Percentiles rank a stretch among this genome's conserved stretches.
Evolutionary conservation across 352 stramenopile genomes (phyloP).

Genomic region (Globisporangium acanthophoron): DNA sequence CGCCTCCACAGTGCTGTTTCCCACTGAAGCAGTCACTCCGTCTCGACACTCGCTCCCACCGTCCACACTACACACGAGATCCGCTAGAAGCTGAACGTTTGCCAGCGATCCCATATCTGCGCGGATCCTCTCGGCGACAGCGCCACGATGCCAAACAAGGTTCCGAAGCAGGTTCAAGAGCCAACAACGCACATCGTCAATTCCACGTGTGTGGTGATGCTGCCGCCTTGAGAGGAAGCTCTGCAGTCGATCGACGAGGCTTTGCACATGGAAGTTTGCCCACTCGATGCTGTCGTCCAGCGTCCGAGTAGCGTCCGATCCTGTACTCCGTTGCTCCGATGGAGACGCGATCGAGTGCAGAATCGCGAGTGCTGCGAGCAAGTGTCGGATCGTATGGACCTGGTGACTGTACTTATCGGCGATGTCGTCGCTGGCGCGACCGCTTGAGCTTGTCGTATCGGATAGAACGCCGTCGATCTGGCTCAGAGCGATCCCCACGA

Average conservation of each 20-base stretch:
- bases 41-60: neutral
- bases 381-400: constrained; percentile 13
- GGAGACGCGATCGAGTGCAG: constrained; percentile 12
- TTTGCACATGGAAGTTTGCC: neutral
- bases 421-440: too few relatives aligned
- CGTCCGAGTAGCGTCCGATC: neutral
- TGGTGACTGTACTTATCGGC: too few relatives aligned
- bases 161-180: constrained; percentile 29
- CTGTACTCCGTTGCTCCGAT: neutral
- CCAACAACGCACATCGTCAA: constrained; percentile 18
- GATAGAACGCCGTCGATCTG: constrained; percentile 4
- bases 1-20: constrained; percentile 9
- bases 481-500: constrained; percentile 5
- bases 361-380: constrained; percentile 24
- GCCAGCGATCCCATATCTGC: neutral
- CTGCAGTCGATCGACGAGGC: constrained; percentile 6
- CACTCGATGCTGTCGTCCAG: neutral
- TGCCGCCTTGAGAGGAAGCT: neutral
- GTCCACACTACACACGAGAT: neutral
- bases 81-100: neutral
- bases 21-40: neutral
- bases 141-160: constrained; percentile 14
- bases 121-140: constrained; percentile 4
- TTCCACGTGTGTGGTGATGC: too few relatives aligned
- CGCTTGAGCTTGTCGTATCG: too few relatives aligned